Conservation (phyloP, 2,329 filamentous ascomycete species). For the Penicillium carneum region DNA sequence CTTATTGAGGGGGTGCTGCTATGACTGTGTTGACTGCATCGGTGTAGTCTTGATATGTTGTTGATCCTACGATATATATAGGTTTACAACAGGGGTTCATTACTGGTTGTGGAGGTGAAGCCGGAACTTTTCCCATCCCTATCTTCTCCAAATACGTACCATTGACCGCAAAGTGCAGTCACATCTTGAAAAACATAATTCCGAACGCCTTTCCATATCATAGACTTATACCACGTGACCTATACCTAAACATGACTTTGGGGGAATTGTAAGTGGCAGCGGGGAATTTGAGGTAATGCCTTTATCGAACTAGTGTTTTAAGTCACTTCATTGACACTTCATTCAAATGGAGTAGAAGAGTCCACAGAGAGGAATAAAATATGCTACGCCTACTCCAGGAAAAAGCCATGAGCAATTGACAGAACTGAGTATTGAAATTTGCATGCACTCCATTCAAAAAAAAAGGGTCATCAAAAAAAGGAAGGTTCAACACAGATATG, state of each 20-base stretch:
- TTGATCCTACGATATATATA: background rate
- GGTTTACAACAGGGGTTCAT: background rate
- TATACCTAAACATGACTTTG: background rate
- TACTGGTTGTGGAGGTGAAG: too few relatives aligned
- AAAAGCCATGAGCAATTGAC: slow-evolving; percentile 16
- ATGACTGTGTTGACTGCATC: background rate
- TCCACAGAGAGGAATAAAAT: background rate
- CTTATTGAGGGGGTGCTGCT: background rate
- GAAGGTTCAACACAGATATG: slow-evolving; percentile 38
- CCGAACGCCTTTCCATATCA: background rate
- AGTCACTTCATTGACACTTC: slow-evolving; percentile 10
- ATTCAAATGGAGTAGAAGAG: slow-evolving; percentile 6
- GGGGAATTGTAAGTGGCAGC: background rate
- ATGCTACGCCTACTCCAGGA: background rate
- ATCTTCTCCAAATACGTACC: background rate
- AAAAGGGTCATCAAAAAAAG: slow-evolving; percentile 39
- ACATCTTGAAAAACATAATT: background rate
- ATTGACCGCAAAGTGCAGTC: background rate
- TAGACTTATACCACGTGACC: slow-evolving; percentile 5
- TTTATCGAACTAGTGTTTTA: slow-evolving; percentile 3
- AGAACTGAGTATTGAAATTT: slow-evolving; percentile 35
- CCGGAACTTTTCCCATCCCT: background rate
- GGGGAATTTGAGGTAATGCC: slow-evolving; percentile 7
- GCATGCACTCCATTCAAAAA: slow-evolving; percentile 41
- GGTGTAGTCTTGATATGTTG: background rate